These are phyloP conservation scores for Alectoria sarmentosa DNA, from an alignment of 495 filamentous ascomycete species.

Conservation along the genomic window DNA sequence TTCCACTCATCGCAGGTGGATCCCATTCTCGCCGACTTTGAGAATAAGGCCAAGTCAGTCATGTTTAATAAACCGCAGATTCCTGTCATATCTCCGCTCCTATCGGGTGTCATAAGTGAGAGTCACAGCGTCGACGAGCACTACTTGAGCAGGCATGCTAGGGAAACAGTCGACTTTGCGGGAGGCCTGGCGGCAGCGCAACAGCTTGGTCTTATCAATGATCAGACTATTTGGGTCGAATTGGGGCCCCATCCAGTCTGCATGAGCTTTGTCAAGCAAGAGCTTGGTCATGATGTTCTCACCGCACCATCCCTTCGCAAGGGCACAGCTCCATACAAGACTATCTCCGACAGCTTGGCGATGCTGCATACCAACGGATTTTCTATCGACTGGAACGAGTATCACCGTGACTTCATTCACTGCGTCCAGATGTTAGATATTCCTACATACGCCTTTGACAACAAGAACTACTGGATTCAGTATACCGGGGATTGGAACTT, in stretches of 20 bases:
- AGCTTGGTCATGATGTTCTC: conserved; percentile 43
- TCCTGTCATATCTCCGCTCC: conserved; percentile 66
- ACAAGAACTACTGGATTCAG: conserved; percentile 65
- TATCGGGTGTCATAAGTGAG: conserved; percentile 51
- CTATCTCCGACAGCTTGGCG: conserved; percentile 43
- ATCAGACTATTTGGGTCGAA: conserved; percentile 43
- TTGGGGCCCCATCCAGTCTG: conserved; percentile 56
- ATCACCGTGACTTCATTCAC: conserved; percentile 51
- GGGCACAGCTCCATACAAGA: conserved; percentile 42
- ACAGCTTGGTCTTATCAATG: conserved; percentile 43
- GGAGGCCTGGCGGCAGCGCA: conserved; percentile 33
- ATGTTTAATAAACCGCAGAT: conserved; percentile 54
- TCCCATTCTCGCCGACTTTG: conserved; percentile 62
- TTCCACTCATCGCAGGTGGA: conserved; percentile 80
- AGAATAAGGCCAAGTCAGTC: conserved; percentile 49
- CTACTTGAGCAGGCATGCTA: conserved; percentile 26
- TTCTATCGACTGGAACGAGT: conserved; percentile 58
- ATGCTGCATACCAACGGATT: conserved; percentile 50
- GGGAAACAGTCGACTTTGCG: conserved; percentile 27
- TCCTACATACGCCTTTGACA: conserved; percentile 59
- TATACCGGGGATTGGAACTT: conserved; percentile 47
- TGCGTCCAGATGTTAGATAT: conserved; percentile 47
- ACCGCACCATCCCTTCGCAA: conserved; percentile 41
- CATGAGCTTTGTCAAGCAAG: conserved; percentile 50
- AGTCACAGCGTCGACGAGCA: conserved; percentile 41